A percentile compares a stretch with the other conserved stretches of the same genome.
These are phyloP conservation scores for Curvularia verruculosa DNA, from an alignment of 2,329 filamentous ascomycete species.

Conservation along the genomic window DNA sequence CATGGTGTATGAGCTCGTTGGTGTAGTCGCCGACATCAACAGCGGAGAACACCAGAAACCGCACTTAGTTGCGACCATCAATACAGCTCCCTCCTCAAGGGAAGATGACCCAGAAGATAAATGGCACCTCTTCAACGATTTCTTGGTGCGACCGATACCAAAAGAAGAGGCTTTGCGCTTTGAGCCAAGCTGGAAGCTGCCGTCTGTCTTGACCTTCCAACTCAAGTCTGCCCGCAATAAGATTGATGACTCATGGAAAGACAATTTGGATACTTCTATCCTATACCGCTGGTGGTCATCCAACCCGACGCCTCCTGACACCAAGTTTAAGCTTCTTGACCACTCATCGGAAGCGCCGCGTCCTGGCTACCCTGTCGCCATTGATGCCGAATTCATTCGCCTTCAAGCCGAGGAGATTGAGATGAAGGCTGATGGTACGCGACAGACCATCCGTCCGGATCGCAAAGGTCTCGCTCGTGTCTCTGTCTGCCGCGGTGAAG, in stretches of 20 bases:
- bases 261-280: conserved; percentile 79
- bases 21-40: conserved; percentile 88
- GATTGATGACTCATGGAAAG: conserved; percentile 86
- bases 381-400: conserved; percentile 96
- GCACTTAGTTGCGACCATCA: conserved; percentile 89
- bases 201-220: conserved; percentile 87
- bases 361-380: conserved; percentile 77
- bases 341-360: conserved; percentile 68
- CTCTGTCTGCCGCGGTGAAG: conserved; percentile 83
- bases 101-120: conserved; percentile 66
- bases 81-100: conserved; percentile 73
- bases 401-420: conserved; percentile 93
- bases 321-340: conserved; percentile 67
- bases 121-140: conserved; percentile 99
- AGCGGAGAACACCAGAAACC: conserved; percentile 83
- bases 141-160: conserved; percentile 81
- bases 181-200: conserved; percentile 89
- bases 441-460: conserved; percentile 88
- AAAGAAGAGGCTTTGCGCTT: conserved; percentile 87
- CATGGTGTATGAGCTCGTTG: conserved; percentile 87
- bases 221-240: conserved; percentile 78
- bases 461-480: conserved; percentile 92
- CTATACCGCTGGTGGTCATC: conserved; percentile 75
- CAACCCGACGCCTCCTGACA: conserved; percentile 50
- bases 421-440: conserved; percentile 90